Conservation (phyloP, 805 yeast species). For the Barnettozyma sucrosica region DNA sequence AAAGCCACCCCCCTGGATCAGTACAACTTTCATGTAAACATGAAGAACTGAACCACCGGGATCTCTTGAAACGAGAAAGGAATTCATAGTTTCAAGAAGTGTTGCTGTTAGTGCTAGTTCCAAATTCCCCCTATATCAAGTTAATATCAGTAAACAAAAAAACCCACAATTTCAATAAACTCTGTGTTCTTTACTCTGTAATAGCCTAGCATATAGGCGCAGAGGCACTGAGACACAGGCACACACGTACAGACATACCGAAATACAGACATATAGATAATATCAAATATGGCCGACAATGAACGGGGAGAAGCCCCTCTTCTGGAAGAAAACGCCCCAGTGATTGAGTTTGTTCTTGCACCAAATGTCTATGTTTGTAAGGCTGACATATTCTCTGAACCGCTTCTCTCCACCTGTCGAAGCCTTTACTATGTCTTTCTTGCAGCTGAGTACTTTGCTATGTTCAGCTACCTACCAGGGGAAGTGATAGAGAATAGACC, state of each 20-base stretch:
- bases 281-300: not conserved
- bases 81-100: too few species aligned
- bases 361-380: not conserved
- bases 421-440: not conserved
- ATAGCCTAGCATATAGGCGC: too few species aligned
- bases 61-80: too few species aligned
- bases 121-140: too few species aligned
- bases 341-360: not conserved
- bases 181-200: too few species aligned
- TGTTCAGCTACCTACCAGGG: not conserved
- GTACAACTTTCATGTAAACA: too few species aligned
- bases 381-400: not conserved
- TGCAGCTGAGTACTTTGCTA: not conserved
- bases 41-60: too few species aligned
- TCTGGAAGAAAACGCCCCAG: not conserved
- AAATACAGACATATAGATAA: not conserved
- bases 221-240: too few species aligned
- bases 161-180: too few species aligned
- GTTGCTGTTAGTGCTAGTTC: too few species aligned
- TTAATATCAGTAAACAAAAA: too few species aligned
- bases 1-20: not conserved
- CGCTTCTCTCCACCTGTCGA: not conserved
- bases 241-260: too few species aligned
- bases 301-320: not conserved
- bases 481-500: conserved; percentile 1